These are phyloP conservation scores for Leccinum barrowsii DNA, from an alignment of 768 basidiomycete species.

Conservation along the genomic window DNA sequence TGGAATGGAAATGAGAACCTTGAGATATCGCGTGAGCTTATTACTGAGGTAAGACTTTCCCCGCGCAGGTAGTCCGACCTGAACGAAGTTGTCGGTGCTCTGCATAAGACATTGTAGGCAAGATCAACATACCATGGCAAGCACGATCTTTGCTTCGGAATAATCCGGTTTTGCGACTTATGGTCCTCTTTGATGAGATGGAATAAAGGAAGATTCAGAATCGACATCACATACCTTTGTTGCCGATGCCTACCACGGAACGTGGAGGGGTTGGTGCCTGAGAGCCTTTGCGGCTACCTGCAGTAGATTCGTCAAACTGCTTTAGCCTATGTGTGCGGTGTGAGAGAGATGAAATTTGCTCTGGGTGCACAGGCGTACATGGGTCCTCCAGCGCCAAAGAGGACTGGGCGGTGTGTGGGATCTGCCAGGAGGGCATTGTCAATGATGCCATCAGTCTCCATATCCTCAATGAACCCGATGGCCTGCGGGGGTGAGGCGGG, in stretches of 20 bases:
- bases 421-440: slow-evolving; percentile 14
- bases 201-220: slow-evolving; percentile 1
- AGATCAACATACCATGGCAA: slow-evolving; percentile 74
- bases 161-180: slow-evolving; percentile 95
- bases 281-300: slow-evolving; percentile 66
- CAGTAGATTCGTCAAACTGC: slow-evolving; percentile 72
- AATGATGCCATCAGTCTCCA: slow-evolving; percentile 18
- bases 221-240: slow-evolving; percentile 56
- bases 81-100: neutral
- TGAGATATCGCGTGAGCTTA: slow-evolving; percentile 94
- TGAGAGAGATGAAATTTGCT: neutral
- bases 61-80: slow-evolving; percentile 97
- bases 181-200: neutral
- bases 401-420: slow-evolving; percentile 42
- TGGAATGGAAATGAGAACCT: slow-evolving; percentile 46
- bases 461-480: slow-evolving; percentile 25
- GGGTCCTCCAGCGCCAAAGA: slow-evolving; percentile 74
- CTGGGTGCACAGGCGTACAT: slow-evolving; percentile 43
- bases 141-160: slow-evolving; percentile 96
- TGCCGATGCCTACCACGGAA: slow-evolving; percentile 85
- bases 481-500: slow-evolving; percentile 1
- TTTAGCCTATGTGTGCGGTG: slow-evolving; percentile 52
- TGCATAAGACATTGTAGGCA: neutral
- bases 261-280: slow-evolving; percentile 75
- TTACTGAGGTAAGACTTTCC: slow-evolving; percentile 99